These are phyloP conservation scores for Gracilaria gracilis DNA, from an alignment of 23 red algal species.

Conservation along the genomic window DNA sequence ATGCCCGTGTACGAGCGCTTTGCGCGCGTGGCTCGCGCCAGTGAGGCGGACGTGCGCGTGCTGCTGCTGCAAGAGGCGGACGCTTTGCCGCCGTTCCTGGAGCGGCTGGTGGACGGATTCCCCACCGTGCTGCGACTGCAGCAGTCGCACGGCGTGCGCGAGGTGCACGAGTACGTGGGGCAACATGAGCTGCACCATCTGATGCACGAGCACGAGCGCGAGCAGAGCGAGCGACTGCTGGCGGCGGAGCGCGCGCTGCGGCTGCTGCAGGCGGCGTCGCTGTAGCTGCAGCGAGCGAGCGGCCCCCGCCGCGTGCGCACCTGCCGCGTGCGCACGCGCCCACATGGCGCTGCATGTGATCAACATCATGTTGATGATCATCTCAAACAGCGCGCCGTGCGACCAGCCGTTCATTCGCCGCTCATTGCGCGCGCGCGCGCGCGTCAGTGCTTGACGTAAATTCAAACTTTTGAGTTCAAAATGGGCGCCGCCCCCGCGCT, in stretches of 20 bases:
- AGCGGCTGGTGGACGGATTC: conserved; percentile 7
- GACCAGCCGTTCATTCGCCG: too few relatives aligned
- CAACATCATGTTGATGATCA: too few relatives aligned
- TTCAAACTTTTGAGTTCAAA: conserved; percentile 1
- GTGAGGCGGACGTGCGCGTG: neutral
- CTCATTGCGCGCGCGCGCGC: too few relatives aligned
- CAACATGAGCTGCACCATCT: neutral
- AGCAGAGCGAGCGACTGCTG: neutral
- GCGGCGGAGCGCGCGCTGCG: neutral
- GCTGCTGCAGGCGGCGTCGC: neutral
- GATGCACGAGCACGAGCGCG: neutral
- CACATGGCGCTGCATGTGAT: too few relatives aligned
- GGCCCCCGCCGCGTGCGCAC: too few relatives aligned
- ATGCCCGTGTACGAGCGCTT: neutral
- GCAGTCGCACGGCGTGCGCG: neutral
- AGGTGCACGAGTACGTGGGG: neutral
- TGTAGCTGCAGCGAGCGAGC: too few relatives aligned
- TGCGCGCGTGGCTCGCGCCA: neutral
- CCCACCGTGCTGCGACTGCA: conserved; percentile 26
- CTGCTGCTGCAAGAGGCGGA: neutral
- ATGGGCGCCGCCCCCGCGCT: too few relatives aligned
- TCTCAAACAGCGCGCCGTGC: too few relatives aligned
- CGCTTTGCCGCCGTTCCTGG: neutral
- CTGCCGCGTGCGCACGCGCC: too few relatives aligned
- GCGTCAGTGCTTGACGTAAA: neutral